Percentiles rank a stretch among this genome's conserved stretches.
phyloP scores from a whole-genome alignment of 306 rosid genomes.

The Aeschynomene evenia region DNA sequence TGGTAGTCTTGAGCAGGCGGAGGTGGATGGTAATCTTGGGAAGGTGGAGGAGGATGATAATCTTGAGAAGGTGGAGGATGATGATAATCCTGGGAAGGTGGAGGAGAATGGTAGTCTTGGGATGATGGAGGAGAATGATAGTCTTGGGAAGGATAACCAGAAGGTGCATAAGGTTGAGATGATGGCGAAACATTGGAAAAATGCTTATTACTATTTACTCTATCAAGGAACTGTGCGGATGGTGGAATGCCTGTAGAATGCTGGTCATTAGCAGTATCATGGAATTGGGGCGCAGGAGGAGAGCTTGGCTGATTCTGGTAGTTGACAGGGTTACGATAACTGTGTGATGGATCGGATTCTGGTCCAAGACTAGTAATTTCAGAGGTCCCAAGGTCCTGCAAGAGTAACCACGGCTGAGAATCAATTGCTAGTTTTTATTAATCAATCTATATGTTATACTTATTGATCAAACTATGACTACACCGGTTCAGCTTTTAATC shows the following conservation, averaged over 20 bases:
- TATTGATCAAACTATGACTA: conserved; percentile 3
- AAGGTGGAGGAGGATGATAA: conserved; percentile 37
- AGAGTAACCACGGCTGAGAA: conserved; percentile 28
- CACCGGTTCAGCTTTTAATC: conserved; percentile 29
- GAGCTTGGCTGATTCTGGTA: conserved; percentile 38
- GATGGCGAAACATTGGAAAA: conserved; percentile 46
- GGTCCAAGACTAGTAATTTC: conserved; percentile 55
- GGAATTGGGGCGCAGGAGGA: conserved; percentile 47
- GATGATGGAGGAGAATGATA: conserved; percentile 55
- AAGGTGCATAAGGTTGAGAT: conserved; percentile 56
- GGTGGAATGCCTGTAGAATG: conserved; percentile 47
- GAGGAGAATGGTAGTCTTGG: conserved; percentile 55
- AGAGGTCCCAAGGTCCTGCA: conserved; percentile 64
- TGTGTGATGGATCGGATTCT: conserved; percentile 47
- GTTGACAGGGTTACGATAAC: conserved; percentile 46
- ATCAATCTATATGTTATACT: background rate
- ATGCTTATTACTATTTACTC: conserved; percentile 45
- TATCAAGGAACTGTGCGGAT: conserved; percentile 51
- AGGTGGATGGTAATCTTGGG: conserved; percentile 65
- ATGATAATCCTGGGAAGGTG: conserved; percentile 63
- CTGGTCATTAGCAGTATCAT: conserved; percentile 42
- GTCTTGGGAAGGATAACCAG: conserved; percentile 68
- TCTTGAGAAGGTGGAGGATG: conserved; percentile 52
- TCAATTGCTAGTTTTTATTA: background rate
- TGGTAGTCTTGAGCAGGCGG: conserved; percentile 57